Percentiles rank a stretch among this genome's conserved stretches.
These are phyloP conservation scores for Dalbergia cultrata DNA, from an alignment of 306 rosid species.

Conservation along the genomic window DNA sequence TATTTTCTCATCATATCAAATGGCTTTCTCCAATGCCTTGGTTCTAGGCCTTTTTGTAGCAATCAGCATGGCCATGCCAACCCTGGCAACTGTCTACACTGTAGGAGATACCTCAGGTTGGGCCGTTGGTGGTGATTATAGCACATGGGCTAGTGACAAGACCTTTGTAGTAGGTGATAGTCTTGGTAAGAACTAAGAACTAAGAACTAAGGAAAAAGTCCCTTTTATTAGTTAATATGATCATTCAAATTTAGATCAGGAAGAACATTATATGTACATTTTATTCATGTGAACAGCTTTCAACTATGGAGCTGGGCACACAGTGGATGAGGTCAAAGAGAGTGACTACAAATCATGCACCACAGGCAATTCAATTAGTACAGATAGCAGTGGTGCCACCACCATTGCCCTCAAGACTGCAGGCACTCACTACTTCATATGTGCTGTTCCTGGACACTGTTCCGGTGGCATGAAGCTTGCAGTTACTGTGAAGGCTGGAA, in stretches of 20 bases:
- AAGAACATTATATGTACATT: no score
- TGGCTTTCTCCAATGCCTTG: slow-evolving; percentile 56
- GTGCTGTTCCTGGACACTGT: slow-evolving; percentile 72
- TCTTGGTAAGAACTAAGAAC: slow-evolving; percentile 63
- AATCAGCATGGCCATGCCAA: slow-evolving; percentile 57
- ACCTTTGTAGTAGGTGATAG: slow-evolving; percentile 77
- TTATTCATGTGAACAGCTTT: slow-evolving; percentile 57
- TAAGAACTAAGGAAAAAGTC: no score
- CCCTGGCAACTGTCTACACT: slow-evolving; percentile 68
- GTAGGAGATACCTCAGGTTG: slow-evolving; percentile 89
- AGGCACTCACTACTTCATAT: slow-evolving; percentile 84
- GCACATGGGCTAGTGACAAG: slow-evolving; percentile 77
- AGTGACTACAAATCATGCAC: slow-evolving; percentile 81
- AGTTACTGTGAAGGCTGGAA: slow-evolving; percentile 60
- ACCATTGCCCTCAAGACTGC: slow-evolving; percentile 70
- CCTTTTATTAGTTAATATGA: neutral
- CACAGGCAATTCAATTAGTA: slow-evolving; percentile 61
- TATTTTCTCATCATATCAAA: slow-evolving; percentile 30
- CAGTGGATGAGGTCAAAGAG: slow-evolving; percentile 80
- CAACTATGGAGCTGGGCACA: slow-evolving; percentile 84
- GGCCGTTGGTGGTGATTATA: slow-evolving; percentile 69
- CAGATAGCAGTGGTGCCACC: slow-evolving; percentile 82
- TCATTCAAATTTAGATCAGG: no score
- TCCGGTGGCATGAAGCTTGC: slow-evolving; percentile 88
- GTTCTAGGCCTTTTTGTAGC: slow-evolving; percentile 50